These are phyloP conservation scores for Helianthus annuus DNA, from an alignment of 129 eudicot genomes.

Conservation along the genomic window HanXRQr2.0-SUNRISE NC_035444.2:50278045-50278544, in stretches of 20 bases:
- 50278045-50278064: conserved; percentile 59
- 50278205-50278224: conserved; percentile 54
- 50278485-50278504: conserved; percentile 15
- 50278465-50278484: conserved; percentile 17
- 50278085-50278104: conserved; percentile 85
- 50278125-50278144: conserved; percentile 77
- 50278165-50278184: conserved; percentile 87
- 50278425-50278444: conserved; percentile 61
- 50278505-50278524: conserved; percentile 38
- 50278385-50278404: conserved; percentile 51
- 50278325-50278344: conserved; percentile 71
- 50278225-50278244: conserved; percentile 56
- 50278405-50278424: conserved; percentile 45
- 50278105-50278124: conserved; percentile 71
- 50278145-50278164: conserved; percentile 96
- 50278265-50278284: conserved; percentile 77
- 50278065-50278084: conserved; percentile 72
- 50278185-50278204: conserved; percentile 68
- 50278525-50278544: conserved; percentile 42
- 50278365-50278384: conserved; percentile 62
- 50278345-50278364: conserved; percentile 60
- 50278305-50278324: conserved; percentile 68
- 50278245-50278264: conserved; percentile 73
- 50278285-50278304: conserved; percentile 88
- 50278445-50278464: conserved; percentile 34